A percentile compares a stretch with the other conserved stretches of the same genome.
phyloP scores from a whole-genome alignment of 2,329 filamentous ascomycete species.

The Diaporthe nobilis region DNA sequence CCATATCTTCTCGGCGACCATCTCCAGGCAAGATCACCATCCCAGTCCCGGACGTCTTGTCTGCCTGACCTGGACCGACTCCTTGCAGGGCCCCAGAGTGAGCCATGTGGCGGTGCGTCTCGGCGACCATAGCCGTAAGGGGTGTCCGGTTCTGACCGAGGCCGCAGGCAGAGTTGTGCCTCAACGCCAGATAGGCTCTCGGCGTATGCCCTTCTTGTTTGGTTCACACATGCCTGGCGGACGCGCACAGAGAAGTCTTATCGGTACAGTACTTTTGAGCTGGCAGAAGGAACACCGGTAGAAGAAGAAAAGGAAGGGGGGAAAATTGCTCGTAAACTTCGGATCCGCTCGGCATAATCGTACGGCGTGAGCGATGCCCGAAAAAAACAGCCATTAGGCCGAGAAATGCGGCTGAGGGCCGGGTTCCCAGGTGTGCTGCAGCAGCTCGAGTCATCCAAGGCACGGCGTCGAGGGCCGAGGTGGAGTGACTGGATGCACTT shows the following conservation, averaged over 20 bases:
- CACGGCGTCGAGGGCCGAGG: conserved; percentile 16
- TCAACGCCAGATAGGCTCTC: conserved; percentile 3
- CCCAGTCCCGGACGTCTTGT: not conserved
- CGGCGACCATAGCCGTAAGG: not conserved
- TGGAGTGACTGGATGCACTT: conserved; percentile 2
- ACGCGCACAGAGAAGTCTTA: not conserved
- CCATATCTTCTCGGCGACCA: no score
- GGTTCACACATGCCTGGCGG: not conserved
- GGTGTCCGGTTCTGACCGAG: not conserved
- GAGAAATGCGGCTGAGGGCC: conserved; percentile 27
- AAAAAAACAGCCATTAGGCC: conserved; percentile 22
- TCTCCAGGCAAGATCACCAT: not conserved
- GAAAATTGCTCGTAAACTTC: not conserved
- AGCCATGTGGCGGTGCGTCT: not conserved
- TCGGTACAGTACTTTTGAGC: not conserved
- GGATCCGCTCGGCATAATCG: conserved; percentile 15
- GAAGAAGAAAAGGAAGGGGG: not conserved
- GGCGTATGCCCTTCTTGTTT: no score
- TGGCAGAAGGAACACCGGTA: not conserved
- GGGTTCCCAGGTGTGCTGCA: conserved; percentile 23
- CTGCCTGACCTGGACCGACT: not conserved
- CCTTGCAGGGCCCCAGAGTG: not conserved
- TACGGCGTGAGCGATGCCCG: conserved; percentile 17
- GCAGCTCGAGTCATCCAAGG: conserved; percentile 26
- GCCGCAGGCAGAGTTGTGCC: not conserved